Base-by-base conservation (phyloP, 116 monocot genomes). In the Iris pallida region DNA sequence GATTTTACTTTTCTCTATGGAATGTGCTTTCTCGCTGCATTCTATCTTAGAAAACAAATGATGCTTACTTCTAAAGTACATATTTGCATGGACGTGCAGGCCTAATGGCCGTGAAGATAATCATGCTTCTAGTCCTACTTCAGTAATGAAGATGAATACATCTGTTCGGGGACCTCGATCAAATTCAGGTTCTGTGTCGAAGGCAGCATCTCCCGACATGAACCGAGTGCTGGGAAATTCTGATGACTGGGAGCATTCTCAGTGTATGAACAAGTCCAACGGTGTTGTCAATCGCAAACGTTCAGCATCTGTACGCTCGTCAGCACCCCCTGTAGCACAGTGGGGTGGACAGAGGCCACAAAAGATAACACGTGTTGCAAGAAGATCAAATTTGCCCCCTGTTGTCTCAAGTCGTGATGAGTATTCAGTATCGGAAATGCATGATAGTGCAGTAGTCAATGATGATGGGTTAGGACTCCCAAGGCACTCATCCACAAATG, bases 321-420 rank as follows among this genome's bases (percentile, higher is more conserved):
- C 81, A 70, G 76, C 88, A 30, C 78, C 84, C 16, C 81, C 88
- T 58, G 79, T 79, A 57, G 59, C 65, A 45, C 77, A 81, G 48
- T 84, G 81, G 81, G 81, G 45, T 55, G 81, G 69, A 45, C 87
- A 83, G 63, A 84, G 81, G 72, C 73, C 75, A 58, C 83, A 80
- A 55, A 88, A 88, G 65, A 73, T 71, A 8, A 69, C 80, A 61
- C 88, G 88, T 58, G 63, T 63, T 69, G 78, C 75, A 64, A 88
- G 88, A 79, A 84, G 78, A 62, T 88, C 88, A 71, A 88, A 81
- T 71, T 72, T 88, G 59, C 55, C 66, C 47, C 81, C 77, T 16
- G 55, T 81, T 73, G 57, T 68, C 71, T 69, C 77, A 42, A 72
- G 52, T 59, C 71, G 72, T 61, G 76, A 76, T 68, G 79, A 74